A percentile compares a stretch with the other conserved stretches of the same genome.
Evolutionary conservation across 2,329 filamentous ascomycete species (phyloP).

Genomic region (Colletotrichum scovillei): DNA sequence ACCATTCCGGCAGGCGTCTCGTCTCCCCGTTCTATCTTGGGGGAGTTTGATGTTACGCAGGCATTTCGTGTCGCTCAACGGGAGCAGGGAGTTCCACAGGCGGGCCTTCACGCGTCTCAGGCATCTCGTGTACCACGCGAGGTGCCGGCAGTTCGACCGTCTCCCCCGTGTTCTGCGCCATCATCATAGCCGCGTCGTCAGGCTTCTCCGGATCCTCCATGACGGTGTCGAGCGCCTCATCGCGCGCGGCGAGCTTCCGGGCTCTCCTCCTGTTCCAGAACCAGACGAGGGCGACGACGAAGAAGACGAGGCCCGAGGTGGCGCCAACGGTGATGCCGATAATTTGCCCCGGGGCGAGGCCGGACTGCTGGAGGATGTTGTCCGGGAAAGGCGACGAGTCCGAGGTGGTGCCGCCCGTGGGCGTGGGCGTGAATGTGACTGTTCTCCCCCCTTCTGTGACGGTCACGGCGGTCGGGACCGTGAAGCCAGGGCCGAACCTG

Average conservation of each 20-base stretch:
- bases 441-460: conserved; percentile 9
- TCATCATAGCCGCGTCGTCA: conserved; percentile 3
- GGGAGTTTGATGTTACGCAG: neutral
- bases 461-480: conserved; percentile 20
- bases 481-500: conserved; percentile 31
- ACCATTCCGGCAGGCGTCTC: too few species aligned
- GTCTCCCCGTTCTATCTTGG: too few species aligned
- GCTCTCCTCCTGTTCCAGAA: conserved; percentile 30
- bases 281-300: conserved; percentile 31
- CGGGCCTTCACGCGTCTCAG: conserved; percentile 27
- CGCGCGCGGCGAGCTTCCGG: conserved; percentile 6
- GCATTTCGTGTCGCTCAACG: conserved; percentile 28
- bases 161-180: conserved; percentile 12
- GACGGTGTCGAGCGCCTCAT: conserved; percentile 20
- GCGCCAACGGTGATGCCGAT: conserved; percentile 33
- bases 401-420: neutral
- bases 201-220: conserved; percentile 30
- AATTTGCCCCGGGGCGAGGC: conserved; percentile 27
- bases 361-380: conserved; percentile 33
- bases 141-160: conserved; percentile 23
- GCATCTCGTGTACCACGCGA: conserved; percentile 31
- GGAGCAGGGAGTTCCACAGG: conserved; percentile 25
- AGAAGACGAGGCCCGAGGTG: conserved; percentile 28
- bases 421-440: conserved; percentile 17
- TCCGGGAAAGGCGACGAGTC: conserved; percentile 21